Percentiles rank a stretch among this genome's conserved stretches.
Conservation (phyloP, 805 yeast genomes). For the Nakazawaea pomicola region DNA sequence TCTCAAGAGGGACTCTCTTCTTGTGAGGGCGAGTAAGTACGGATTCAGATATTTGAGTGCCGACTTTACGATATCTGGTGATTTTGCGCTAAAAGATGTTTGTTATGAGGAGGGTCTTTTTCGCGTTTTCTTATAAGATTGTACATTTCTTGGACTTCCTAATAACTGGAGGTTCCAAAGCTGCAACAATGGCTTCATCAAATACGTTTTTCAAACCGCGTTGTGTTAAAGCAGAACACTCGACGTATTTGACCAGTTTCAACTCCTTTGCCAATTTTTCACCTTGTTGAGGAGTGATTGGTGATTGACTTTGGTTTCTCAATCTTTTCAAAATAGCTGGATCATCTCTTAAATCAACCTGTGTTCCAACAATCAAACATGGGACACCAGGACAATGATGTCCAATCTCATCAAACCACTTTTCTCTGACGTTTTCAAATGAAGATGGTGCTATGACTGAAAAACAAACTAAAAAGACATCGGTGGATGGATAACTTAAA, state of each 20-base stretch:
- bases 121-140: constrained; percentile 47
- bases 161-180: constrained; percentile 92
- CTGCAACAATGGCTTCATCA: constrained; percentile 98
- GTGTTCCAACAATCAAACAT: constrained; percentile 95
- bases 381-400: constrained; percentile 98
- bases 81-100: too few relatives aligned
- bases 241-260: constrained; percentile 94
- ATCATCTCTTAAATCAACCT: constrained; percentile 90
- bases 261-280: constrained; percentile 90
- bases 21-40: too few relatives aligned
- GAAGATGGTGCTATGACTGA: constrained; percentile 96
- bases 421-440: constrained; percentile 95
- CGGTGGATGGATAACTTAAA: constrained; percentile 93
- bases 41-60: too few relatives aligned
- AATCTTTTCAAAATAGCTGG: constrained; percentile 85
- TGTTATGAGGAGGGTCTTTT: background rate
- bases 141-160: constrained; percentile 80
- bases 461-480: constrained; percentile 92
- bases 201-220: constrained; percentile 96
- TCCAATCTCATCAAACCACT: constrained; percentile 96
- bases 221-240: constrained; percentile 96
- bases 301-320: constrained; percentile 84
- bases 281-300: constrained; percentile 83
- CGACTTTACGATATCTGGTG: too few relatives aligned
- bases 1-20: too few relatives aligned